These are phyloP conservation scores for Blastocystis sp. DNA, from an alignment of 352 stramenopile genomes.

Conservation along the genomic window DNA sequence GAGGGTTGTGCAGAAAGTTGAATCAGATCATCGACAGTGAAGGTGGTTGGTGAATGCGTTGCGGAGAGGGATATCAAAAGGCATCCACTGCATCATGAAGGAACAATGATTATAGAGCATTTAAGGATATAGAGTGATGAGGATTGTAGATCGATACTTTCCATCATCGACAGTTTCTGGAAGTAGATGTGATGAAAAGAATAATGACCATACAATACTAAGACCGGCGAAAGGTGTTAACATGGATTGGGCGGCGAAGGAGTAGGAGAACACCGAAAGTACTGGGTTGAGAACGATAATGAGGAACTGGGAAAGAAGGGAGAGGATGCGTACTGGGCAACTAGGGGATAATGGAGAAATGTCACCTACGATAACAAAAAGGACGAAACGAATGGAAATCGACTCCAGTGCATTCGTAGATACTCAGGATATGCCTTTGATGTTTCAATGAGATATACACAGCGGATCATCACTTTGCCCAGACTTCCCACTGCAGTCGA, in stretches of 20 bases:
- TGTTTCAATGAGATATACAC: slow-evolving; percentile 25
- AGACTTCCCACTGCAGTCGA: slow-evolving; percentile 47
- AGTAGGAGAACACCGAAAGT: slow-evolving; percentile 44
- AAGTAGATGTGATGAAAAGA: slow-evolving; percentile 37
- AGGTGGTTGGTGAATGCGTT: background rate
- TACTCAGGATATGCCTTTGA: slow-evolving; percentile 31
- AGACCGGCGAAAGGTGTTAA: slow-evolving; percentile 47
- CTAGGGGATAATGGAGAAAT: background rate
- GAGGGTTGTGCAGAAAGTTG: background rate
- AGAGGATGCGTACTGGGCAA: background rate
- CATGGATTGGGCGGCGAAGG: slow-evolving; percentile 50
- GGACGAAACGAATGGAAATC: slow-evolving; percentile 49
- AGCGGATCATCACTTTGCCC: slow-evolving; percentile 51
- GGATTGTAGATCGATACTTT: slow-evolving; percentile 29
- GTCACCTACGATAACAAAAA: background rate
- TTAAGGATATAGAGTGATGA: slow-evolving; percentile 64
- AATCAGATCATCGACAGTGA: slow-evolving; percentile 7
- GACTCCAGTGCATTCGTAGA: background rate
- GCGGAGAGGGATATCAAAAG: slow-evolving; percentile 40
- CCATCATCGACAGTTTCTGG: background rate
- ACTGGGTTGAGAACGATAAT: slow-evolving; percentile 41
- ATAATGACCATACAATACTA: slow-evolving; percentile 43
- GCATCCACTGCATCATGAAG: slow-evolving; percentile 40
- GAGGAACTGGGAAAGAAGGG: slow-evolving; percentile 13
- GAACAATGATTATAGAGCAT: background rate